Percentiles rank a stretch among this genome's conserved stretches.
Conservation (phyloP, 306 rosid species). For the Gleditsia sinensis region DNA sequence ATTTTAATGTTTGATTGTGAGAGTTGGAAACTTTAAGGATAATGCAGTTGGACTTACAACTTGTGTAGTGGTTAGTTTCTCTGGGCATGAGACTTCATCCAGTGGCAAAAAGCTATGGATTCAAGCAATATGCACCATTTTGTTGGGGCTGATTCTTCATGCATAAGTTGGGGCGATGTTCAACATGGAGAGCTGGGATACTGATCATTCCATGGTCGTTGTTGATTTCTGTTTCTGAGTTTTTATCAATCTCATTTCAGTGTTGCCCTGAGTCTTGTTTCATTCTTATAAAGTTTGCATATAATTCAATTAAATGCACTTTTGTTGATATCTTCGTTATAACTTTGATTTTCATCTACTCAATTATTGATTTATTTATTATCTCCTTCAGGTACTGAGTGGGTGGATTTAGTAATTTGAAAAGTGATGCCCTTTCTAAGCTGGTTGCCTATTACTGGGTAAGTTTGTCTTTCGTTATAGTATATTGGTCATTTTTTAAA, state of each 20-base stretch:
- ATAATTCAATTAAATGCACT: not conserved
- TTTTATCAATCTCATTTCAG: too few relatives aligned
- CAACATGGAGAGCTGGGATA: constrained; percentile 98
- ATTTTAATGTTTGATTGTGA: too few relatives aligned
- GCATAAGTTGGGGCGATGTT: constrained; percentile 99
- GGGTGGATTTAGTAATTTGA: constrained; percentile 88
- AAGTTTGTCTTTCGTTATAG: constrained; percentile 31
- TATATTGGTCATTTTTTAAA: constrained; percentile 11
- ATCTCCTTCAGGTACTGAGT: constrained; percentile 70
- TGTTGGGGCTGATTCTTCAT: constrained; percentile 96
- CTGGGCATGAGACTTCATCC: too few relatives aligned
- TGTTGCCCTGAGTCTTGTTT: constrained; percentile 25
- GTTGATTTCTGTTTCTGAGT: too few relatives aligned
- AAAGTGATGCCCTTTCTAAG: constrained; percentile 46
- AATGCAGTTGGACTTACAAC: too few relatives aligned
- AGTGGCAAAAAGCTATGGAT: constrained; percentile 56
- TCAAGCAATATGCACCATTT: constrained; percentile 96
- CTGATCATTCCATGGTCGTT: constrained; percentile 88
- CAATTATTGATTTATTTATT: not conserved
- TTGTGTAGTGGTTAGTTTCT: too few relatives aligned
- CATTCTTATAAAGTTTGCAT: constrained; percentile 15
- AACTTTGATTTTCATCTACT: too few relatives aligned
- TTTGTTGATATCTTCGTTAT: not conserved
- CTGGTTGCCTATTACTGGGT: constrained; percentile 85
- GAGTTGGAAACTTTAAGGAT: too few relatives aligned